phyloP scores from a whole-genome alignment of 495 filamentous ascomycete genomes.

The Xeromyces bisporus region DNA sequence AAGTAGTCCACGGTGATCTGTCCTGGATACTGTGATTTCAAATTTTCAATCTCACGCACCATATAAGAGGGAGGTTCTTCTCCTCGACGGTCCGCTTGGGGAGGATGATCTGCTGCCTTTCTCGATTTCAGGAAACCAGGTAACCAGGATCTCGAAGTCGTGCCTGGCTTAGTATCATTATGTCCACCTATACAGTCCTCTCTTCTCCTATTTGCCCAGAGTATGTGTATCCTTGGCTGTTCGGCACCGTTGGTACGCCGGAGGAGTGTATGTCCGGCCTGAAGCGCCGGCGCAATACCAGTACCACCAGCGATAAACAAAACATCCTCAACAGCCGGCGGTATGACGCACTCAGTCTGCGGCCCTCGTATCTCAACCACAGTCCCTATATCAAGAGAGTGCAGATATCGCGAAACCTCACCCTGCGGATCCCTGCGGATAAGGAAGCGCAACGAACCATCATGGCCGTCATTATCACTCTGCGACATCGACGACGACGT shows the following conservation, averaged over 20 bases:
- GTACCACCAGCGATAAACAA: constrained; percentile 88
- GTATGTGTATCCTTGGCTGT: constrained; percentile 35
- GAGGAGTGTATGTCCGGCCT: constrained; percentile 48
- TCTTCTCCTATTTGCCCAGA: constrained; percentile 48
- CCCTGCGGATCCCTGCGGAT: constrained; percentile 38
- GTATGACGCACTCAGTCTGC: constrained; percentile 49
- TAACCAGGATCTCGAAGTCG: constrained; percentile 16
- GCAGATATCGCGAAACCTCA: constrained; percentile 54
- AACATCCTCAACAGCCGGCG: constrained; percentile 34
- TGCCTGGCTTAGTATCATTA: constrained; percentile 14
- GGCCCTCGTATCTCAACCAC: constrained; percentile 64
- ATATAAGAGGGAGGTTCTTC: constrained; percentile 22
- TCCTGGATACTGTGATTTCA: constrained; percentile 36
- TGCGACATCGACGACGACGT: constrained; percentile 7
- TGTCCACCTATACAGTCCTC: constrained; percentile 40
- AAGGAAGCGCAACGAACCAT: constrained; percentile 33
- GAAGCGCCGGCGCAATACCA: constrained; percentile 80
- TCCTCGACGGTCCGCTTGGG: not conserved
- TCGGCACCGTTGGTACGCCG: constrained; percentile 10
- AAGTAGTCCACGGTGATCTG: constrained; percentile 51
- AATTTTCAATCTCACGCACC: constrained; percentile 41
- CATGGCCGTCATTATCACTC: constrained; percentile 18
- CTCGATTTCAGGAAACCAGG: constrained; percentile 12
- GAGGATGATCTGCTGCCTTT: not conserved
- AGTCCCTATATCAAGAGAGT: constrained; percentile 39